phyloP scores from a whole-genome alignment of 208 protist species.

The Wallacemonas collosoma region DNA sequence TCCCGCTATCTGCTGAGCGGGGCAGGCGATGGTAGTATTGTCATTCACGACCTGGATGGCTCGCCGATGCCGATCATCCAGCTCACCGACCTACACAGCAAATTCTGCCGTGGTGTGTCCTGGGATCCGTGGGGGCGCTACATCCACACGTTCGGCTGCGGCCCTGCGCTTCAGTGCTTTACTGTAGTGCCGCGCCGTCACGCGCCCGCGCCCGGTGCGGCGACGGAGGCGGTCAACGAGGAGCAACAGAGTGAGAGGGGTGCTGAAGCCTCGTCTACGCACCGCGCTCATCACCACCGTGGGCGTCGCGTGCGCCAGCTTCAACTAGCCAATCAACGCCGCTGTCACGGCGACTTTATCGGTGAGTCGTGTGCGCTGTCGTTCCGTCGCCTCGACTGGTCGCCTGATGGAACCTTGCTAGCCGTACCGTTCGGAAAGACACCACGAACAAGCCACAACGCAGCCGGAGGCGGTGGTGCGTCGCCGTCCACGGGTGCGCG shows the following conservation, averaged over 20 bases:
- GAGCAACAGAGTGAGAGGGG: background rate
- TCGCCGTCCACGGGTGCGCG: no score
- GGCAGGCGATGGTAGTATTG: constrained; percentile 73
- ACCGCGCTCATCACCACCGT: background rate
- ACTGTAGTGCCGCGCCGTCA: constrained; percentile 34
- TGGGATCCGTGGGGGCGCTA: constrained; percentile 86
- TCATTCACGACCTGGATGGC: constrained; percentile 78
- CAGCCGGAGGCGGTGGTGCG: no score
- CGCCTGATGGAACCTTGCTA: constrained; percentile 75
- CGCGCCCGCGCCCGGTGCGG: background rate
- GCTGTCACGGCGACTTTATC: constrained; percentile 68
- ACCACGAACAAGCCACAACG: background rate
- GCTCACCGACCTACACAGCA: constrained; percentile 62
- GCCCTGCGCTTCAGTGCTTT: constrained; percentile 75
- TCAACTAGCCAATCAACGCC: constrained; percentile 63
- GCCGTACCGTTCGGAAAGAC: constrained; percentile 82
- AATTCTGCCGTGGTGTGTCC: constrained; percentile 86
- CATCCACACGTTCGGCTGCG: constrained; percentile 67
- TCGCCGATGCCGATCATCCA: constrained; percentile 72
- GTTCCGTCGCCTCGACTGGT: constrained; percentile 80
- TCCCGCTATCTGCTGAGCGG: constrained; percentile 80
- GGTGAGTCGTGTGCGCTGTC: constrained; percentile 75
- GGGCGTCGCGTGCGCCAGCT: constrained; percentile 22
- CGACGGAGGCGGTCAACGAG: background rate
- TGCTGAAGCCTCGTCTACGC: background rate